These are phyloP conservation scores for Termitomyces sp. DNA, from an alignment of 768 basidiomycete genomes.

Conservation along the genomic window DNA sequence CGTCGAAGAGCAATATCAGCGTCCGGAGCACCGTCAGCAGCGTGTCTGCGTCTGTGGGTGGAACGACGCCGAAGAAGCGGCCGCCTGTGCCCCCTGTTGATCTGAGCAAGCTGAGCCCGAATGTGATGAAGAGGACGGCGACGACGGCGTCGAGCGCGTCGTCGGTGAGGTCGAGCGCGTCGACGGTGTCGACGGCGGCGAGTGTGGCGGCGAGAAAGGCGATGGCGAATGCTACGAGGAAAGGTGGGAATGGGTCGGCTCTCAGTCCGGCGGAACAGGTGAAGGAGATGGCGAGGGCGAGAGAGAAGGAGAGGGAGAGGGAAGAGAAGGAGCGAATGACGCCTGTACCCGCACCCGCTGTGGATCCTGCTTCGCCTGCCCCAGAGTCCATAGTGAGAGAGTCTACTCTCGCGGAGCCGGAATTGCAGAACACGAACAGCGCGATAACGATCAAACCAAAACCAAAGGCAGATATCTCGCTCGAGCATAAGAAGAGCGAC, in stretches of 20 bases:
- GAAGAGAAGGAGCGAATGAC: conserved; percentile 1
- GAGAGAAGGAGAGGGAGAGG: conserved; percentile 12
- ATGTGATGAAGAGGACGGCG: conserved; percentile 18
- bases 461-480: conserved; percentile 14
- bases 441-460: conserved; percentile 22
- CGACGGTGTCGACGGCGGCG: conserved; percentile 25
- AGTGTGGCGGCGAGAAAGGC: conserved; percentile 22
- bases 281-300: conserved; percentile 10
- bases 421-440: conserved; percentile 17
- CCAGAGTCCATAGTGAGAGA: conserved; percentile 8
- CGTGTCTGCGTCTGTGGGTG: too few species aligned
- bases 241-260: conserved; percentile 8
- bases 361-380: neutral
- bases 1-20: conserved; percentile 15
- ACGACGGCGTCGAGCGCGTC: conserved; percentile 16
- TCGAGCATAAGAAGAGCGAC: conserved; percentile 42
- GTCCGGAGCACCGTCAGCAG: neutral
- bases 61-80: conserved; percentile 21
- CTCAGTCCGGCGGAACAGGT: conserved; percentile 5
- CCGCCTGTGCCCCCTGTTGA: conserved; percentile 29
- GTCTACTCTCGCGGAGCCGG: conserved; percentile 7
- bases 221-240: conserved; percentile 12
- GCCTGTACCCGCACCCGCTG: neutral
- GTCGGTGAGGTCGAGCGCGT: conserved; percentile 19
- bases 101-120: conserved; percentile 26